Conservation (phyloP, 2,329 filamentous ascomycete species). For the Cladorrhinum sp. region DNA sequence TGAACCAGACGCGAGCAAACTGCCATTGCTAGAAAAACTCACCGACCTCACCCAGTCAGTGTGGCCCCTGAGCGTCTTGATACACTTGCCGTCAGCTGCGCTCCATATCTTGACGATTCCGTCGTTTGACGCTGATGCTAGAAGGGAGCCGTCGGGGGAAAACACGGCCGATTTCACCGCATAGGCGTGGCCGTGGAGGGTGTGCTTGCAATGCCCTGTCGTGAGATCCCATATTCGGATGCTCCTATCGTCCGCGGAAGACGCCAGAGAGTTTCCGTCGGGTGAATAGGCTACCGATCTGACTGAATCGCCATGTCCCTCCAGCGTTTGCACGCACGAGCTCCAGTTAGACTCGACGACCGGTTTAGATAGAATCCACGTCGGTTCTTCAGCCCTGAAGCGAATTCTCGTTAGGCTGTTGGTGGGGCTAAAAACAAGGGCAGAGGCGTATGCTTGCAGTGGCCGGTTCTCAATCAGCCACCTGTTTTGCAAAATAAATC, state of each 20-base stretch:
- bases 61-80: not conserved
- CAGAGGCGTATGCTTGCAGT: too few relatives aligned
- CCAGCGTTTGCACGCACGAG: too few relatives aligned
- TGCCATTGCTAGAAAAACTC: not conserved
- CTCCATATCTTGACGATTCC: not conserved
- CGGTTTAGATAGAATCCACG: too few relatives aligned
- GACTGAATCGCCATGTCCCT: not conserved
- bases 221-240: not conserved
- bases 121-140: not conserved
- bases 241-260: not conserved
- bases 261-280: not conserved
- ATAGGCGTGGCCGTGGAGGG: not conserved
- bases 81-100: not conserved
- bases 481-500: too few relatives aligned
- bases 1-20: not conserved
- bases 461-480: too few relatives aligned
- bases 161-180: constrained; percentile 6
- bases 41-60: not conserved
- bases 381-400: too few relatives aligned
- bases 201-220: not conserved
- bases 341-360: too few relatives aligned
- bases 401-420: too few relatives aligned
- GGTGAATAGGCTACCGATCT: constrained; percentile 6
- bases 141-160: not conserved
- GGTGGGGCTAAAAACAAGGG: too few relatives aligned